Evolutionary conservation across 2,329 filamentous ascomycete genomes (phyloP).

Genomic region (Hypoxylon sp.): DNA sequence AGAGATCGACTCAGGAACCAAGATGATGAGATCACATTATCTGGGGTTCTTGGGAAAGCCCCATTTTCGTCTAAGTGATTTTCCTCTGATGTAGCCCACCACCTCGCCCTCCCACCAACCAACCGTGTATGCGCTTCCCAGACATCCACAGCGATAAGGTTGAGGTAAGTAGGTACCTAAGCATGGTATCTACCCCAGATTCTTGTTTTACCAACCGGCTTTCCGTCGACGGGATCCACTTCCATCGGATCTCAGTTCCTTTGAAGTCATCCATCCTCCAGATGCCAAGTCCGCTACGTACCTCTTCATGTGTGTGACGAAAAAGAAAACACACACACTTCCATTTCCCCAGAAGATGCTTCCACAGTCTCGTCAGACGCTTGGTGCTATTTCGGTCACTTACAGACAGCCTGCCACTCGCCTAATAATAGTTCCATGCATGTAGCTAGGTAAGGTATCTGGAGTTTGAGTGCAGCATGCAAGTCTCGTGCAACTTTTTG

Average conservation of each 20-base stretch:
- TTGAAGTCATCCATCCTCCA: slow-evolving; percentile 1
- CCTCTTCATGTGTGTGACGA: slow-evolving; percentile 9
- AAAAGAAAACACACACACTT: slow-evolving; percentile 8
- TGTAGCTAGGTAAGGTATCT: slow-evolving; percentile 2
- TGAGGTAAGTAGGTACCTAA: slow-evolving; percentile 7
- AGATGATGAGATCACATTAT: too few species aligned
- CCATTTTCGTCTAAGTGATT: not conserved
- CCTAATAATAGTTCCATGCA: slow-evolving; percentile 28
- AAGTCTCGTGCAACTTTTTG: slow-evolving; percentile 17
- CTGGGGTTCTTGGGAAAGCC: too few species aligned
- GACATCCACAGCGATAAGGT: slow-evolving; percentile 20
- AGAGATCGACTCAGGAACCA: slow-evolving; percentile 3
- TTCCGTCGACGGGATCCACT: slow-evolving; percentile 19
- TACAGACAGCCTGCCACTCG: slow-evolving; percentile 7
- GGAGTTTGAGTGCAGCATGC: slow-evolving; percentile 6
- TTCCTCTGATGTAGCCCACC: slow-evolving; percentile 10
- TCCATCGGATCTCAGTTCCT: slow-evolving; percentile 26
- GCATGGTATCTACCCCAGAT: slow-evolving; percentile 36
- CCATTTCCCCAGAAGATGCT: slow-evolving; percentile 24
- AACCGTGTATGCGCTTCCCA: too few species aligned
- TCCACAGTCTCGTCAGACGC: not conserved
- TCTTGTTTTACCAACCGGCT: slow-evolving; percentile 34
- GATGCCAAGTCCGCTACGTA: slow-evolving; percentile 22
- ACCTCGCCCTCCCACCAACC: too few species aligned
- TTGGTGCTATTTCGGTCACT: slow-evolving; percentile 17